Percentiles rank a stretch among this genome's conserved stretches.
Evolutionary conservation across 129 eudicot species (phyloP).

Genomic region (Lonicera japonica): DNA sequence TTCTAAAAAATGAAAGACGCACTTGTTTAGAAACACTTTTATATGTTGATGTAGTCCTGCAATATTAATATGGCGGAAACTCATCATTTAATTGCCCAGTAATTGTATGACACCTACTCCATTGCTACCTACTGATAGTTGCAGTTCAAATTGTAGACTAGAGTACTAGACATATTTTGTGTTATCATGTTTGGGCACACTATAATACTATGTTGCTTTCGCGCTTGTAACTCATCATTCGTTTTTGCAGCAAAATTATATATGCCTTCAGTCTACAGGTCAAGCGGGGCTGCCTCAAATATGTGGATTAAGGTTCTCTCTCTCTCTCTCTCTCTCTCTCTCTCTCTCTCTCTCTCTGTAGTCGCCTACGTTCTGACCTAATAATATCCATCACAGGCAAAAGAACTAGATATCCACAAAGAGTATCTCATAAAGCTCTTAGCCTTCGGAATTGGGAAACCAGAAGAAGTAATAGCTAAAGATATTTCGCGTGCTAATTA

Average conservation of each 20-base stretch:
- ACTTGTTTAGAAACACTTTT: too few relatives aligned
- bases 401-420: slow-evolving; percentile 62
- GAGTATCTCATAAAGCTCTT: slow-evolving; percentile 60
- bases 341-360: not conserved
- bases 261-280: slow-evolving; percentile 56
- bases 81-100: too few relatives aligned
- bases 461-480: slow-evolving; percentile 61
- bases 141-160: too few relatives aligned
- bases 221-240: too few relatives aligned
- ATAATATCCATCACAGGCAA: slow-evolving; percentile 34
- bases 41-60: too few relatives aligned
- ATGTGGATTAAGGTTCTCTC: slow-evolving; percentile 72
- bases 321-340: slow-evolving; percentile 19
- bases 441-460: slow-evolving; percentile 66
- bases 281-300: slow-evolving; percentile 69
- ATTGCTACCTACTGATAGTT: too few relatives aligned
- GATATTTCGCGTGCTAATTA: slow-evolving; percentile 57
- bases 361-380: slow-evolving; percentile 2
- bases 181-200: too few relatives aligned
- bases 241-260: slow-evolving; percentile 63
- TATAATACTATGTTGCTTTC: too few relatives aligned
- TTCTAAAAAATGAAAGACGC: too few relatives aligned
- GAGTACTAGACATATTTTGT: too few relatives aligned
- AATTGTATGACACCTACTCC: too few relatives aligned
- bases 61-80: too few relatives aligned